Evolutionary conservation across 1,284 basidiomycete species (phyloP).

Genomic region (Trametes pubescens): DNA sequence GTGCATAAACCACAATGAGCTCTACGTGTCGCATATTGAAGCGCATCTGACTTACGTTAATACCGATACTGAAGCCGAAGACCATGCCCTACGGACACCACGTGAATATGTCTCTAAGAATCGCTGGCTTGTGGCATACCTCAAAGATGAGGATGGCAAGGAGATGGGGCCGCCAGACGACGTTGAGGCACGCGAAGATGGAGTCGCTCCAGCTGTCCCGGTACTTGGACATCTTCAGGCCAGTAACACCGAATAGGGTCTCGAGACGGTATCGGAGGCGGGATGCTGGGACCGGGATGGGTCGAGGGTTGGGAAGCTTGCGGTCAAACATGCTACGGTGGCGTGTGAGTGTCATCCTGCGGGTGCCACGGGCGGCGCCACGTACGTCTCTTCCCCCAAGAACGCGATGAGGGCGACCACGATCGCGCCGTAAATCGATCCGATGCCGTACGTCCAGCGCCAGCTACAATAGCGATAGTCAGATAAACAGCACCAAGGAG

Average conservation of each 20-base stretch:
- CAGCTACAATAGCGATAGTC: constrained; percentile 48
- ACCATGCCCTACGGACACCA: constrained; percentile 52
- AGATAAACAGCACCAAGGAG: background rate
- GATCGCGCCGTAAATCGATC: constrained; percentile 62
- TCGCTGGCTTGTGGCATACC: constrained; percentile 42
- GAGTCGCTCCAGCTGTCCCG: constrained; percentile 62
- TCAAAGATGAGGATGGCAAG: constrained; percentile 65
- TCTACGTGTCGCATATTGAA: no score
- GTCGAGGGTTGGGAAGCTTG: constrained; percentile 56
- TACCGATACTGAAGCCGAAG: constrained; percentile 77
- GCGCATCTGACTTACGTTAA: constrained; percentile 60
- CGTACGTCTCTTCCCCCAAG: constrained; percentile 71
- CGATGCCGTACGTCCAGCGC: constrained; percentile 79
- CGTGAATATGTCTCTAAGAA: background rate
- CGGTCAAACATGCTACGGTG: constrained; percentile 64
- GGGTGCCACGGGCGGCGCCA: background rate
- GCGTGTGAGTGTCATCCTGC: no score
- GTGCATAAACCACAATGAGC: background rate
- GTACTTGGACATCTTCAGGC: constrained; percentile 66
- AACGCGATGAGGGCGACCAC: constrained; percentile 65
- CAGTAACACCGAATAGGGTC: constrained; percentile 73
- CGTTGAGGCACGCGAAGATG: constrained; percentile 55
- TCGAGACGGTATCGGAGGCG: constrained; percentile 65
- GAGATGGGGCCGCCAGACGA: constrained; percentile 73
- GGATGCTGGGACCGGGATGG: constrained; percentile 46